These are phyloP conservation scores for Xylaria digitata DNA, from an alignment of 2,329 filamentous ascomycete species.

Conservation along the genomic window DNA sequence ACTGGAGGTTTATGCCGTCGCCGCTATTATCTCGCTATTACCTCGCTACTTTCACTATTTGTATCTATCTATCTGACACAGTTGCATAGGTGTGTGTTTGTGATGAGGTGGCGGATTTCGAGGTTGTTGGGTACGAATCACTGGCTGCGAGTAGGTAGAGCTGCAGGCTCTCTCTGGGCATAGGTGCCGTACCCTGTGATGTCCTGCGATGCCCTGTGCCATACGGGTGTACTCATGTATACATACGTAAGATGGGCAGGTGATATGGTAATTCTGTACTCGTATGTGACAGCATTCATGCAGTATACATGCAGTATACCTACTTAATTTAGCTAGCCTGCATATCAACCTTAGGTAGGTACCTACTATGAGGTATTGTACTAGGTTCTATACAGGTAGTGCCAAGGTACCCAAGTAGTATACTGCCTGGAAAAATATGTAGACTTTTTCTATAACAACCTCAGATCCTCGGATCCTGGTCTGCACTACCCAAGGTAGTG, in stretches of 20 bases:
- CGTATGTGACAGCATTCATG: not conserved
- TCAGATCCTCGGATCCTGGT: no score
- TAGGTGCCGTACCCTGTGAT: not conserved
- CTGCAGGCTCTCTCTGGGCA: conserved; percentile 5
- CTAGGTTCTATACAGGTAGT: no score
- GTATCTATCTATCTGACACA: conserved; percentile 5
- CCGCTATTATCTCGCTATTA: not conserved
- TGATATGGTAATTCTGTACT: conserved; percentile 9
- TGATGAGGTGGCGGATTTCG: conserved; percentile 9
- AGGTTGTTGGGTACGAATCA: conserved; percentile 8
- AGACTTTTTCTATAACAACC: no score
- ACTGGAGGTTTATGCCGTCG: not conserved
- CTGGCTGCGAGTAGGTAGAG: not conserved
- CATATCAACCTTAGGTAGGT: no score
- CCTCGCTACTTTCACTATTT: no score
- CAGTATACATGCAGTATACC: not conserved
- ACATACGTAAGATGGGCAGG: conserved; percentile 2
- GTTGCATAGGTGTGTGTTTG: not conserved
- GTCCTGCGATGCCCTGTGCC: no score
- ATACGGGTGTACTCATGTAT: no score
- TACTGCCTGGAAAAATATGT: no score
- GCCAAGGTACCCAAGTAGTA: no score
- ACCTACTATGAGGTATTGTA: no score
- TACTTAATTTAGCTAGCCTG: conserved; percentile 1
- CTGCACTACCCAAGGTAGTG: no score